Evolutionary conservation across 2,329 filamentous ascomycete species (phyloP).

Genomic region (Colletotrichum aenigma): DNA sequence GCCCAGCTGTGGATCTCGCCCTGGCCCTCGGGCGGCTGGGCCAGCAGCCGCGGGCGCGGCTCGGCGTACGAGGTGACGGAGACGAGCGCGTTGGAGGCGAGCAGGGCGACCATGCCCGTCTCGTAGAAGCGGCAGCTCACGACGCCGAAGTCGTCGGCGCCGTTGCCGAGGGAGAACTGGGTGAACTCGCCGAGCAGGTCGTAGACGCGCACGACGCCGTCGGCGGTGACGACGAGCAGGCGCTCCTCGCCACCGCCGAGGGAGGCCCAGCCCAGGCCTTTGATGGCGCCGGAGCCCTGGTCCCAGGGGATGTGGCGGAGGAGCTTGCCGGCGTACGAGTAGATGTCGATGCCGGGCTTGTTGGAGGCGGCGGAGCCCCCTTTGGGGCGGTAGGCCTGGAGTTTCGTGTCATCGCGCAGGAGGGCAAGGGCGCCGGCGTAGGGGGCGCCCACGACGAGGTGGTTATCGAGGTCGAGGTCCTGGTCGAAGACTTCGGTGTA

Average conservation of each 20-base stretch:
- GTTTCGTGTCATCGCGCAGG: conserved; percentile 85
- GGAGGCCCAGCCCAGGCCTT: conserved; percentile 93
- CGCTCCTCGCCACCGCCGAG: conserved; percentile 68
- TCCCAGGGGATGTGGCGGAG: conserved; percentile 91
- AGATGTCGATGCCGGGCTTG: conserved; percentile 90
- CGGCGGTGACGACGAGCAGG: conserved; percentile 83
- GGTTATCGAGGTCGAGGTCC: conserved; percentile 94
- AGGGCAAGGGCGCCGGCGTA: conserved; percentile 90
- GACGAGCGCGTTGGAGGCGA: conserved; percentile 86
- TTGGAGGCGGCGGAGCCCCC: conserved; percentile 45
- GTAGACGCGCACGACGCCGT: conserved; percentile 90
- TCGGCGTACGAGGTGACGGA: conserved; percentile 90
- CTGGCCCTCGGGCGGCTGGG: conserved; percentile 75
- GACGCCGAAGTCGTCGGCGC: conserved; percentile 87
- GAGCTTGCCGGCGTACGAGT: conserved; percentile 89
- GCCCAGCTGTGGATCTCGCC: conserved; percentile 88
- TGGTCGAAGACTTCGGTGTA: conserved; percentile 94
- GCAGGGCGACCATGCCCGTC: conserved; percentile 88
- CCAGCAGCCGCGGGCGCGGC: conserved; percentile 83
- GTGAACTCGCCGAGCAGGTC: conserved; percentile 95
- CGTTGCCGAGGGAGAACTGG: conserved; percentile 90
- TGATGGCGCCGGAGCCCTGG: conserved; percentile 77
- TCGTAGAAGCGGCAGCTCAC: conserved; percentile 89
- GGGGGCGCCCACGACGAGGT: conserved; percentile 87
- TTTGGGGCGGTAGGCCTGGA: conserved; percentile 77